Evolutionary conservation across 441 rosid genomes (phyloP).

Genomic region (Adansonia rubrostipa): DNA sequence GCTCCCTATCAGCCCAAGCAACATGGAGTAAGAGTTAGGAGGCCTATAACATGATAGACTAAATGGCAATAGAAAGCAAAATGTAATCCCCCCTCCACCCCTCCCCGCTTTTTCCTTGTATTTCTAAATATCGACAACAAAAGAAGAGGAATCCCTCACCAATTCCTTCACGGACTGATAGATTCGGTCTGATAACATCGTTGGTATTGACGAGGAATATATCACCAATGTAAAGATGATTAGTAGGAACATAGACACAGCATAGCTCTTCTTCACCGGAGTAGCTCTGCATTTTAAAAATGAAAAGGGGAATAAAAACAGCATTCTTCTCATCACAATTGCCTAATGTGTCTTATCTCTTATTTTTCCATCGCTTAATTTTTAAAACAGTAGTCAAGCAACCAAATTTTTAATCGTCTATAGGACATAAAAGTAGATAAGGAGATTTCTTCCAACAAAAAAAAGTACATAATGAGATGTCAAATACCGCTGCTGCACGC

Average conservation of each 20-base stretch:
- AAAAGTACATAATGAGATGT: neutral
- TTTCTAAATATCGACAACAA: neutral
- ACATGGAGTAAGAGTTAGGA: neutral
- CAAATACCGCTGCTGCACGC: neutral
- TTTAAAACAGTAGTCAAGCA: neutral
- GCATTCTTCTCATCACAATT: neutral
- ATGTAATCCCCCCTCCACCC: neutral
- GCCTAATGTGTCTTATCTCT: neutral
- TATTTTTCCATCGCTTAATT: neutral
- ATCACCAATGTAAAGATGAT: slow-evolving; percentile 96
- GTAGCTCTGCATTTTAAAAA: slow-evolving; percentile 59
- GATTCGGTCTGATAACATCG: slow-evolving; percentile 94
- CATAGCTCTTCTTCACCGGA: slow-evolving; percentile 92
- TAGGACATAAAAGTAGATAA: neutral
- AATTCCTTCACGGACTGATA: slow-evolving; percentile 96
- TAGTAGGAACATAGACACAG: slow-evolving; percentile 96
- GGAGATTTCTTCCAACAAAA: neutral
- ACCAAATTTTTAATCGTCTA: neutral
- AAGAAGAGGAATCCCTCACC: slow-evolving; percentile 53
- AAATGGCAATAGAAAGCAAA: neutral
- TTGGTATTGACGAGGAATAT: slow-evolving; percentile 78
- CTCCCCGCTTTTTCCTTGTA: neutral
- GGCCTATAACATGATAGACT: neutral
- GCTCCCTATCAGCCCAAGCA: neutral
- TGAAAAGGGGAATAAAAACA: slow-evolving; percentile 1